phyloP scores from a whole-genome alignment of 139 green algal genomes.

The Limnomonas spitsbergensis region DNA sequence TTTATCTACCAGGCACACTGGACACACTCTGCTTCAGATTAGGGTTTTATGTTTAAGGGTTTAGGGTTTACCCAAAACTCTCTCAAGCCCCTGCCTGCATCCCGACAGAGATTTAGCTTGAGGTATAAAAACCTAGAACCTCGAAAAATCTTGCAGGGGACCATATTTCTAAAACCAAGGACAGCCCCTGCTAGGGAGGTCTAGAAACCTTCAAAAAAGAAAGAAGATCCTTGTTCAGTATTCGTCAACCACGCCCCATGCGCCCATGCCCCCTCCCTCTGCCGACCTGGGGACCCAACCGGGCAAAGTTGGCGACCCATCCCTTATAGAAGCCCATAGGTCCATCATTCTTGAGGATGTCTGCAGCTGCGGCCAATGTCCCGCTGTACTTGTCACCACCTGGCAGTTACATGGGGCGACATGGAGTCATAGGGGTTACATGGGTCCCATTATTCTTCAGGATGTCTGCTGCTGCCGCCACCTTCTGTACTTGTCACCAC shows the following conservation, averaged over 20 bases:
- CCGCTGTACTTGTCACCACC: conserved; percentile 27
- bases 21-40: too few species aligned
- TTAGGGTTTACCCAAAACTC: too few species aligned
- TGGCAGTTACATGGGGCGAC: background rate
- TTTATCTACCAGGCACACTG: too few species aligned
- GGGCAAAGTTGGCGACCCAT: conserved; percentile 62
- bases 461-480: conserved; percentile 21
- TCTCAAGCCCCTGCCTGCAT: too few species aligned
- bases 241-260: background rate
- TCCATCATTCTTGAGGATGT: conserved; percentile 35
- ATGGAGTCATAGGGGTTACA: too few species aligned
- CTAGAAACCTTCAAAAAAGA: background rate
- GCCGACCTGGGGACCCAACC: conserved; percentile 60
- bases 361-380: conserved; percentile 13
- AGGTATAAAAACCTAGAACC: too few species aligned
- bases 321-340: conserved; percentile 51
- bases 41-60: too few species aligned
- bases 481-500: conserved; percentile 24
- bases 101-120: too few species aligned
- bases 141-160: too few species aligned
- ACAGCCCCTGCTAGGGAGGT: too few species aligned
- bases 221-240: background rate
- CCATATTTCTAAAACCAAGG: background rate
- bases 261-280: background rate
- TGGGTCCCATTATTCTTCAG: conserved; percentile 38